Percentiles rank a stretch among this genome's conserved stretches.
phyloP scores from a whole-genome alignment of 169 alveolate species.

The Plasmodium blacklocki region DNA sequence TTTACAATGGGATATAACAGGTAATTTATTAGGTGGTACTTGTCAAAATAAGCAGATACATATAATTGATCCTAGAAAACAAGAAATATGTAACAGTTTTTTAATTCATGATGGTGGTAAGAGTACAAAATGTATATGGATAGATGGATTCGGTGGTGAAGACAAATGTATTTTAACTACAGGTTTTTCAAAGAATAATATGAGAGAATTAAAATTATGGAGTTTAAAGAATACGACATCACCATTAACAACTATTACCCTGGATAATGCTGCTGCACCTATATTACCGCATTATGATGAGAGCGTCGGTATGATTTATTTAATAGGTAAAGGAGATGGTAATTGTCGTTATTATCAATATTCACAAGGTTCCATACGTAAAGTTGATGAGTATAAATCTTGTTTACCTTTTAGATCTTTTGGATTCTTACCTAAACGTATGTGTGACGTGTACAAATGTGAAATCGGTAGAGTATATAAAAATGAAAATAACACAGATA shows the following conservation, averaged over 20 bases:
- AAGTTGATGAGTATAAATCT: conserved; percentile 83
- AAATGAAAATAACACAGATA: conserved; percentile 79
- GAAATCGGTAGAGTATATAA: conserved; percentile 83
- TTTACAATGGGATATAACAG: conserved; percentile 80
- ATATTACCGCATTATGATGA: conserved; percentile 85
- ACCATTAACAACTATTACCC: conserved; percentile 75
- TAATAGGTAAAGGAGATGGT: conserved; percentile 86
- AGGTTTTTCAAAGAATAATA: conserved; percentile 84
- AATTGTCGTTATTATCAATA: conserved; percentile 85
- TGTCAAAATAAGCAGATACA: conserved; percentile 52
- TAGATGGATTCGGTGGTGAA: conserved; percentile 83
- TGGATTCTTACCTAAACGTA: conserved; percentile 80
- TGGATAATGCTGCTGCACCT: conserved; percentile 85
- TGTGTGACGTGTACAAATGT: conserved; percentile 84
- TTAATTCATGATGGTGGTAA: conserved; percentile 82
- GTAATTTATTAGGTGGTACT: conserved; percentile 48
- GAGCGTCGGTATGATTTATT: conserved; percentile 79
- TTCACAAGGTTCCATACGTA: conserved; percentile 77
- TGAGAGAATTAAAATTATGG: conserved; percentile 85
- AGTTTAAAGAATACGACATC: conserved; percentile 77
- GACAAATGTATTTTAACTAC: conserved; percentile 80
- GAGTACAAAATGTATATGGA: conserved; percentile 79
- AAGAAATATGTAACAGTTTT: conserved; percentile 70
- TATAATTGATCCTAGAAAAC: conserved; percentile 82
- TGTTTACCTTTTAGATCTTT: conserved; percentile 83